Conservation (phyloP, 2,329 filamentous ascomycete species). For the Pezicula radicicola region DNA sequence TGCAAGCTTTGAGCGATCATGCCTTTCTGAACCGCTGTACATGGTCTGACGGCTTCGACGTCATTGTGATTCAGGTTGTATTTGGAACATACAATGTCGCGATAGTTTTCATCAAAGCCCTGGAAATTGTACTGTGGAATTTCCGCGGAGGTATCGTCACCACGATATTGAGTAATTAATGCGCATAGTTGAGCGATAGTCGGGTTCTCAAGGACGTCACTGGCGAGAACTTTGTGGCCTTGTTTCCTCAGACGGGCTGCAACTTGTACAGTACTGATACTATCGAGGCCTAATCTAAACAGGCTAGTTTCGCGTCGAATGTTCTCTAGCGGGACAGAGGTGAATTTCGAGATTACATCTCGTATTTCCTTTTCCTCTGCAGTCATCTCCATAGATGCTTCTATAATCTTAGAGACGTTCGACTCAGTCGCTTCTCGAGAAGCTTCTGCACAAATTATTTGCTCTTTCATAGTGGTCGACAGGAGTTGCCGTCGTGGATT, state of each 20-base stretch:
- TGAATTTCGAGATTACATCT: conserved; percentile 47
- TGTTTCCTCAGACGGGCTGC: conserved; percentile 62
- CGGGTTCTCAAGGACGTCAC: conserved; percentile 69
- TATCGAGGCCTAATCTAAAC: conserved; percentile 86
- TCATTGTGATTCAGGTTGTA: conserved; percentile 14
- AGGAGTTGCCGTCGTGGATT: conserved; percentile 26
- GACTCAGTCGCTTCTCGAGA: background rate
- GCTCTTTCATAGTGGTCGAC: conserved; percentile 12
- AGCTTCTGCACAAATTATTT: conserved; percentile 13
- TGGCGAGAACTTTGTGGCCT: conserved; percentile 58
- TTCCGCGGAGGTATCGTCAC: background rate
- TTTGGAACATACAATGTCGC: conserved; percentile 20
- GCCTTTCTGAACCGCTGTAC: conserved; percentile 74
- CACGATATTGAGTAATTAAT: conserved; percentile 11
- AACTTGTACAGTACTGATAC: conserved; percentile 81
- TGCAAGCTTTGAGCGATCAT: conserved; percentile 74
- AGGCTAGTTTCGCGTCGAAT: conserved; percentile 68
- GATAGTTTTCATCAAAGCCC: conserved; percentile 45
- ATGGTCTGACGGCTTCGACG: conserved; percentile 66
- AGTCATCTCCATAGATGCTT: conserved; percentile 11
- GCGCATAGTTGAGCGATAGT: conserved; percentile 34
- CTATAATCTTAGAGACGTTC: background rate
- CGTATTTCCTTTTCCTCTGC: conserved; percentile 37
- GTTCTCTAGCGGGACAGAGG: conserved; percentile 42
- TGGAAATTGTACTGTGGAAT: conserved; percentile 41